Conservation (phyloP, 345 rosid species). For the Moricandia moricandioides region DNA sequence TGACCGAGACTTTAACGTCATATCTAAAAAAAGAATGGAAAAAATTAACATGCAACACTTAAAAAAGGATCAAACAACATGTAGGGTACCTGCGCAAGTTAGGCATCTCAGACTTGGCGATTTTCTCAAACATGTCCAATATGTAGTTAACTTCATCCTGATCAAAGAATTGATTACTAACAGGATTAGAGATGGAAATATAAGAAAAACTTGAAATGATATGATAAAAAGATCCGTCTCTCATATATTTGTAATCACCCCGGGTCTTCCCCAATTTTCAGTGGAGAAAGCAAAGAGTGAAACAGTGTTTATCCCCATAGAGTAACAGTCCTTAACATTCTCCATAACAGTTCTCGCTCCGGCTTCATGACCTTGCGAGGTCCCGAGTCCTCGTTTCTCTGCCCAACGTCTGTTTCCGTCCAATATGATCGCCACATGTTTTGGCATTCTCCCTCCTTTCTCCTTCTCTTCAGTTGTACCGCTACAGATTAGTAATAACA, state of each 20-base stretch:
- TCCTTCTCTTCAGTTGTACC: background rate
- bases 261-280: conserved; percentile 65
- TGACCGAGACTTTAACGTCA: background rate
- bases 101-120: background rate
- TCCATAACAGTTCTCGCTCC: conserved; percentile 43
- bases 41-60: background rate
- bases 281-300: conserved; percentile 69
- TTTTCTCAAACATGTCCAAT: background rate
- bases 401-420: conserved; percentile 76
- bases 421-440: conserved; percentile 69
- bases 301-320: conserved; percentile 54
- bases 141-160: background rate
- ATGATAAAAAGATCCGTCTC: background rate
- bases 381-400: conserved; percentile 42
- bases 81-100: background rate
- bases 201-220: background rate
- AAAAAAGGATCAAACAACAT: background rate
- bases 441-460: conserved; percentile 48
- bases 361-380: conserved; percentile 53
- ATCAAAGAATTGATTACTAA: background rate
- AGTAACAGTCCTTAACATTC: conserved; percentile 34
- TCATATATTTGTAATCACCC: conserved; percentile 33
- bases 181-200: background rate
- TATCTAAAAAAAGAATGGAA: background rate
- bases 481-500: background rate